Base-by-base conservation (phyloP, 2,329 filamentous ascomycete species). In the Canariomyces notabilis region DNA sequence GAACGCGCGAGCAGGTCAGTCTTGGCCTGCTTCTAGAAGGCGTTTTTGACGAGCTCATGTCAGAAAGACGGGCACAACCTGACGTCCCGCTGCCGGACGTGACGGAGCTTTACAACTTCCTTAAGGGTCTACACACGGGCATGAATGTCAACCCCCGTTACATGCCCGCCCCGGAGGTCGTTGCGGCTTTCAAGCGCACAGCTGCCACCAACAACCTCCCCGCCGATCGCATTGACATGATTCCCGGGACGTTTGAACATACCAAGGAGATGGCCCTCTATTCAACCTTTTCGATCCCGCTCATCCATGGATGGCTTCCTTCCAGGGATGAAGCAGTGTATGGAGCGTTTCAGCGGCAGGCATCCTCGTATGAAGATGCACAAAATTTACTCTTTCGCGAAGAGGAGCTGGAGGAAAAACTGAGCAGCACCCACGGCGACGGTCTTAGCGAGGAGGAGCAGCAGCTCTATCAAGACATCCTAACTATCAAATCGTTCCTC, bases 111-210 rank as follows among this genome's bases (percentile, higher is more conserved):
- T 95, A 95, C 63, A 75, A 77, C 6, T 98, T 98, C 60, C 72
- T 98, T 2, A 80, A 93, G 46, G 87, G 88, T 36, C 71, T 98
- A 2, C 89, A 96, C 57, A 97, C 90, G 0, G 93, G 93, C 31
- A 95, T 98, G 87, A 98, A 97, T 59, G 91, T 97, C 47, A 98
- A 98, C 55, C 93, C 93, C 2, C 81, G 86, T 16, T 93, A 95
- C 53, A 76, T 94, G 6, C 76, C 87, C 2, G 75, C 71, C 0
- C 61, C 67, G 6, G 70, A 76, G 12, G 64, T 72, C 16, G 60
- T 70, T 22, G 65, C 58, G 44, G 71, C 73, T 2, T 72, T 74
- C 37, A 74, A 72, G 61, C 72, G 68, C 41, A 79, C 69, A 3
- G 76, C 75, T 0, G 67, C 79, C 26, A 74, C 72, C 1, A 72